Conservation (phyloP, 441 rosid genomes). For the Lepidium campestre region DNA sequence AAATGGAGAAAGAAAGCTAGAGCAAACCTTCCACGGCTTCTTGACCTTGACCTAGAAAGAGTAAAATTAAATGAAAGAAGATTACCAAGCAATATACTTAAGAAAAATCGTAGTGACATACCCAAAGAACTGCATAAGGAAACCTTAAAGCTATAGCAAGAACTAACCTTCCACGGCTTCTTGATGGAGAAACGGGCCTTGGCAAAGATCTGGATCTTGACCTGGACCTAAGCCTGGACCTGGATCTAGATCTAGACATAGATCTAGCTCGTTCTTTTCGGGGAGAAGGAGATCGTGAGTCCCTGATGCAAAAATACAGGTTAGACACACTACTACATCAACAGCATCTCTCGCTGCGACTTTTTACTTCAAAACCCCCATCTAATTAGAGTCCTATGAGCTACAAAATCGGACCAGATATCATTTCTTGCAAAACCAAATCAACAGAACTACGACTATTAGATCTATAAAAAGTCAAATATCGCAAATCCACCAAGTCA, state of each 20-base stretch:
- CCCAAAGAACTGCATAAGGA: not conserved
- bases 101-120: not conserved
- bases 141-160: not conserved
- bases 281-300: constrained; percentile 68
- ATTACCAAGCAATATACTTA: constrained; percentile 2
- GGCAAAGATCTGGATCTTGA: constrained; percentile 31
- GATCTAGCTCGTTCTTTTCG: constrained; percentile 52
- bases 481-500: not conserved
- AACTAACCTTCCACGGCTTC: constrained; percentile 77
- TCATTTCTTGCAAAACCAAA: not conserved
- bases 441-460: not conserved
- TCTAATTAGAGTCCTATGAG: not conserved
- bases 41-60: constrained; percentile 63
- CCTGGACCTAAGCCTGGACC: constrained; percentile 36
- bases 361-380: not conserved
- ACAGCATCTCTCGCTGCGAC: not conserved
- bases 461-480: not conserved
- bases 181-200: constrained; percentile 60
- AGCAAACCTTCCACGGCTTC: constrained; percentile 82
- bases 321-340: not conserved
- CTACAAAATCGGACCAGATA: not conserved
- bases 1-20: not conserved
- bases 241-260: constrained; percentile 37
- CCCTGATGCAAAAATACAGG: constrained; percentile 33
- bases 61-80: constrained; percentile 19